A percentile compares a stretch with the other conserved stretches of the same genome.
These are phyloP conservation scores for Pseudevernia furfuracea DNA, from an alignment of 495 filamentous ascomycete genomes.

Conservation along the genomic window DNA sequence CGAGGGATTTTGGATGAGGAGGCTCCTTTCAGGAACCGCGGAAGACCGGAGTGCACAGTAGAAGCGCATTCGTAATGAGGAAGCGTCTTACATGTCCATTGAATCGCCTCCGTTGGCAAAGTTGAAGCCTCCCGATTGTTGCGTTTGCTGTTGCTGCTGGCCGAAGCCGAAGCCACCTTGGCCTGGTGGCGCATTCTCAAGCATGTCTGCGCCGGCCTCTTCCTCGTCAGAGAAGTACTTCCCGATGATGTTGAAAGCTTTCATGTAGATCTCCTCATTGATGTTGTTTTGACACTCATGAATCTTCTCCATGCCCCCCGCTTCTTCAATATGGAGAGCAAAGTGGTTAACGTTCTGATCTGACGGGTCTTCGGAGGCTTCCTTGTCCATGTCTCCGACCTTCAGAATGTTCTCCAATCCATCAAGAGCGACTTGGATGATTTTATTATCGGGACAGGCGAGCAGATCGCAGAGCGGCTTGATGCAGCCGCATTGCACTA, in stretches of 20 bases:
- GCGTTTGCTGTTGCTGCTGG: slow-evolving; percentile 62
- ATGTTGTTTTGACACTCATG: slow-evolving; percentile 99
- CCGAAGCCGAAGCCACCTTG: slow-evolving; percentile 80
- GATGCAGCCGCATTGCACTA: slow-evolving; percentile 90
- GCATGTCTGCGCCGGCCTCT: slow-evolving; percentile 69
- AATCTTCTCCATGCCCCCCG: slow-evolving; percentile 99
- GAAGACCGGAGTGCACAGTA: neutral
- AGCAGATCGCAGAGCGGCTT: slow-evolving; percentile 95
- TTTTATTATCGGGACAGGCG: slow-evolving; percentile 98
- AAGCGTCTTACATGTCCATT: slow-evolving; percentile 90
- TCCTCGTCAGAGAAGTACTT: slow-evolving; percentile 99
- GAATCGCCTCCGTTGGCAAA: slow-evolving; percentile 86
- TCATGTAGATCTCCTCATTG: slow-evolving; percentile 99
- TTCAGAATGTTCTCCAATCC: slow-evolving; percentile 99
- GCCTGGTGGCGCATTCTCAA: slow-evolving; percentile 56
- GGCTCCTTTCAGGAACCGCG: neutral
- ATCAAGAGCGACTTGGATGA: slow-evolving; percentile 97
- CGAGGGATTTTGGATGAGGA: neutral
- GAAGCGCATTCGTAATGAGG: neutral
- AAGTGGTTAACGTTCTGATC: slow-evolving; percentile 87
- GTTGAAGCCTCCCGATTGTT: slow-evolving; percentile 77
- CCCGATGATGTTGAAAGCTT: slow-evolving; percentile 99
- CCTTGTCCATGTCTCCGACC: slow-evolving; percentile 98
- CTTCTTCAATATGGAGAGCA: slow-evolving; percentile 97
- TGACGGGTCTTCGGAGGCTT: slow-evolving; percentile 56